Conservation (phyloP, 1,139 yeast species). For the Pichia inconspicua region DNA sequence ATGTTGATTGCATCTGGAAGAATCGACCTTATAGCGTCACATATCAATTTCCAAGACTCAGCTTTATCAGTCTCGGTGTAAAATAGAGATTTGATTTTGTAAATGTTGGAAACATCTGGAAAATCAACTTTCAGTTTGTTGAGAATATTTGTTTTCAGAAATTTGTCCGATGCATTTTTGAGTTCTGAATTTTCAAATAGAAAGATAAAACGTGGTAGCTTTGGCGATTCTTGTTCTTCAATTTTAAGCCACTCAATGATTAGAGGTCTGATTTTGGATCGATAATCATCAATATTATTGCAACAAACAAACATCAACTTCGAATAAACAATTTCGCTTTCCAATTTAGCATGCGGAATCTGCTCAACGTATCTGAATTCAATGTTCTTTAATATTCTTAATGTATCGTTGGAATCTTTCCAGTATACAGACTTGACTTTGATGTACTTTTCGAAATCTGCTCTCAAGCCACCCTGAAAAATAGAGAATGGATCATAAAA, state of each 20-base stretch:
- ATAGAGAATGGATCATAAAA: slow-evolving; percentile 83
- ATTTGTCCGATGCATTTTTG: slow-evolving; percentile 28
- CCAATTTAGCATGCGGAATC: slow-evolving; percentile 30
- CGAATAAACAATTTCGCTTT: slow-evolving; percentile 38
- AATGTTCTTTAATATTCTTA: slow-evolving; percentile 61
- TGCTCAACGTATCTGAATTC: slow-evolving; percentile 59
- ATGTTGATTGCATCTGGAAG: slow-evolving; percentile 49
- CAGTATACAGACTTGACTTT: slow-evolving; percentile 76
- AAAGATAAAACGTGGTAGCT: slow-evolving; percentile 60
- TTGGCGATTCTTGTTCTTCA: slow-evolving; percentile 34
- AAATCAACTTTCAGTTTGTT: slow-evolving; percentile 67
- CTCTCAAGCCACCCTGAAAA: slow-evolving; percentile 42
- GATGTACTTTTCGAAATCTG: slow-evolving; percentile 44
- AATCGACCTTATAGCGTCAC: slow-evolving; percentile 41
- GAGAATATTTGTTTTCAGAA: slow-evolving; percentile 48
- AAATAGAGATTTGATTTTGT: slow-evolving; percentile 36
- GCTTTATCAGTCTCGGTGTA: slow-evolving; percentile 32
- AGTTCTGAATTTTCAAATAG: slow-evolving; percentile 37
- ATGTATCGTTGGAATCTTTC: slow-evolving; percentile 49
- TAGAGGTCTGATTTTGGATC: slow-evolving; percentile 72
- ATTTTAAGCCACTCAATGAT: slow-evolving; percentile 71
- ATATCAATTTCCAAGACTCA: slow-evolving; percentile 45
- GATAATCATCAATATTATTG: slow-evolving; percentile 62
- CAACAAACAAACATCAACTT: slow-evolving; percentile 64
- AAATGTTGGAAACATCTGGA: slow-evolving; percentile 34